Evolutionary conservation across 2,329 filamentous ascomycete genomes (phyloP), one percentile per base, ranked within the genome.

Genomic region (Delphinella strobiligena): DNA sequence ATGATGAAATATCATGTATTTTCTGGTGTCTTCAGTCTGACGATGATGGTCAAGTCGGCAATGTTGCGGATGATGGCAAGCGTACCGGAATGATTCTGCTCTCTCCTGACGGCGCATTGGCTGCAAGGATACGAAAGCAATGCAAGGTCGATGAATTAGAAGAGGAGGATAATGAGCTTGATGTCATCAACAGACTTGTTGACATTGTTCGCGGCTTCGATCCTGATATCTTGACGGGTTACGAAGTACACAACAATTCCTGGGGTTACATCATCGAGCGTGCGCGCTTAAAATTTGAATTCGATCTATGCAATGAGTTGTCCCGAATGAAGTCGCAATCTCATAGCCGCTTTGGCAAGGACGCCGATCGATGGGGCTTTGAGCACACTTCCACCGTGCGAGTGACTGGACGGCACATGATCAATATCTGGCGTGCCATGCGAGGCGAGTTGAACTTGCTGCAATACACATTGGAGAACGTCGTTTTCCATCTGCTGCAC

Each of bases 341-440:
- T 1, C 80, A 88, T 55, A 84, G 86, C 2, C 75, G 81, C 40
- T 88, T 88, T 53, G 85, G 85, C 15, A 93, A 85, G 58, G 84
- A 93, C 17, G 78, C 77, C 36, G 88, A 95, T 57, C 74, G 77
- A 47, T 96, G 89, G 89, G 89, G 88, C 0, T 94, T 93, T 64
- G 91, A 86, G 46, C 87, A 88, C 39, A 93, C 88, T 0, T 94
- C 87, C 2, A 89, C 85, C 2, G 87, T 96, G 49, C 78, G 79
- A 41, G 75, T 98, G n/a, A 95, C 88, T 0, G 91, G 91, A 4
- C 74, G 91, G 45, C 89, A 96, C 55, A 86, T 93, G 71, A 88
- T 98, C 64, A 96, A 96, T 50, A 82, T 96, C 34, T 96, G 91
- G 87, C 75, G 89, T 51, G 87, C 88, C 1, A 95, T 98, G 88